Evolutionary conservation across 177 flowering plant genomes (phyloP).

Genomic region (Vitis hybrid): DNA sequence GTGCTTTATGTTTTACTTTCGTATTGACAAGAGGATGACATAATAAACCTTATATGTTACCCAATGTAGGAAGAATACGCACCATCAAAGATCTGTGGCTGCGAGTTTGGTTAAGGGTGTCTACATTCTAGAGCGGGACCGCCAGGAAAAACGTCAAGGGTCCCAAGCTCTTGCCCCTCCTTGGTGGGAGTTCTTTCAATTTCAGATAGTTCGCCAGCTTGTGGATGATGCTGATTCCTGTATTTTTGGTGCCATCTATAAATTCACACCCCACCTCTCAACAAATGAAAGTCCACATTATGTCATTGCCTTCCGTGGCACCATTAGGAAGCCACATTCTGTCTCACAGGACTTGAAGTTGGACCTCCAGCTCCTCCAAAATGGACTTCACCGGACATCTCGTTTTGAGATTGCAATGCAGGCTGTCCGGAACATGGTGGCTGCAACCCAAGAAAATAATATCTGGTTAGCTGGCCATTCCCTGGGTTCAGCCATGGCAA

Average conservation of each 20-base stretch:
- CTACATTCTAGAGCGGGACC: conserved; percentile 72
- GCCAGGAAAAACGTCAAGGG: conserved; percentile 60
- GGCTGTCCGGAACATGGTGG: conserved; percentile 61
- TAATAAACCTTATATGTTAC: neutral
- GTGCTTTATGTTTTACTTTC: neutral
- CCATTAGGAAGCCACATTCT: conserved; percentile 57
- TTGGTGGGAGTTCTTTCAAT: conserved; percentile 85
- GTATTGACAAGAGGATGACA: neutral
- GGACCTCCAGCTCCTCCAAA: conserved; percentile 55
- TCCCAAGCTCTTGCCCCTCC: conserved; percentile 75
- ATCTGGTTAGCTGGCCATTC: conserved; percentile 95
- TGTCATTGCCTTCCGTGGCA: conserved; percentile 89
- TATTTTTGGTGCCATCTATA: conserved; percentile 79
- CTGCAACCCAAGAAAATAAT: conserved; percentile 43
- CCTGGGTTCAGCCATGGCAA: conserved; percentile 82
- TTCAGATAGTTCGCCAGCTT: conserved; percentile 44
- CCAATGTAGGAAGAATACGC: conserved; percentile 52
- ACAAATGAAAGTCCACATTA: conserved; percentile 39
- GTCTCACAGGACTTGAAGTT: conserved; percentile 61
- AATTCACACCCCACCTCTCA: conserved; percentile 34
- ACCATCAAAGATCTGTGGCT: conserved; percentile 70
- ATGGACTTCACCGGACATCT: conserved; percentile 68
- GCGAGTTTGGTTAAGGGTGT: conserved; percentile 82
- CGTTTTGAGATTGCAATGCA: conserved; percentile 69
- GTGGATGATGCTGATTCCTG: conserved; percentile 67